Conservation (phyloP, 179 eudicot genomes). For the Vitellaria paradoxa region DNA sequence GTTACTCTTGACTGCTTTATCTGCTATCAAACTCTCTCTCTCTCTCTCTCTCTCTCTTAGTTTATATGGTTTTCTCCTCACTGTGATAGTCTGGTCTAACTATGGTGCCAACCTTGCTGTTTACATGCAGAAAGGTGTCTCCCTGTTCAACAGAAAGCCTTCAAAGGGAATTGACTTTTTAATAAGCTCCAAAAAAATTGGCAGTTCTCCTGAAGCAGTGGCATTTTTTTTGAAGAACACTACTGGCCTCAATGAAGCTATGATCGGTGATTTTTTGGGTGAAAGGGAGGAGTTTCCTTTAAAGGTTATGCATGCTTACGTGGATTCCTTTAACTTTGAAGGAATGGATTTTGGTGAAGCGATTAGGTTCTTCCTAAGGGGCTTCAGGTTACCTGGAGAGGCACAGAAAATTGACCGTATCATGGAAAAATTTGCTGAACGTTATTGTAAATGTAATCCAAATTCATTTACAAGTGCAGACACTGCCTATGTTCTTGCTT, state of each 20-base stretch:
- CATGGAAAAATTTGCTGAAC: conserved; percentile 99
- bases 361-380: conserved; percentile 86
- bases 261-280: conserved; percentile 96
- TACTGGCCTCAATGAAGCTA: conserved; percentile 73
- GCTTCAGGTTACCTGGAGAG: conserved; percentile 97
- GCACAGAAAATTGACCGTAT: conserved; percentile 98
- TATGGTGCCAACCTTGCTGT: conserved; percentile 18
- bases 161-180: conserved; percentile 90
- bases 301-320: conserved; percentile 97
- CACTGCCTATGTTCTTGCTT: conserved; percentile 97
- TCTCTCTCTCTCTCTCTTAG: background rate
- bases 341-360: conserved; percentile 92
- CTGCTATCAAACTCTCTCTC: conserved; percentile 5
- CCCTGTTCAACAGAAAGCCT: conserved; percentile 90
- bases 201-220: conserved; percentile 83
- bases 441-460: conserved; percentile 95
- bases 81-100: background rate
- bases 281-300: conserved; percentile 92
- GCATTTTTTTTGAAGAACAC: conserved; percentile 79
- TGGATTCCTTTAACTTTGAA: conserved; percentile 85
- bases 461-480: conserved; percentile 89
- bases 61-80: background rate
- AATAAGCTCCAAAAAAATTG: conserved; percentile 74
- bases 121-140: conserved; percentile 83
- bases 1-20: background rate